Conservation (phyloP, 257 asterid genomes). For the Schizonepeta tenuifolia region DNA sequence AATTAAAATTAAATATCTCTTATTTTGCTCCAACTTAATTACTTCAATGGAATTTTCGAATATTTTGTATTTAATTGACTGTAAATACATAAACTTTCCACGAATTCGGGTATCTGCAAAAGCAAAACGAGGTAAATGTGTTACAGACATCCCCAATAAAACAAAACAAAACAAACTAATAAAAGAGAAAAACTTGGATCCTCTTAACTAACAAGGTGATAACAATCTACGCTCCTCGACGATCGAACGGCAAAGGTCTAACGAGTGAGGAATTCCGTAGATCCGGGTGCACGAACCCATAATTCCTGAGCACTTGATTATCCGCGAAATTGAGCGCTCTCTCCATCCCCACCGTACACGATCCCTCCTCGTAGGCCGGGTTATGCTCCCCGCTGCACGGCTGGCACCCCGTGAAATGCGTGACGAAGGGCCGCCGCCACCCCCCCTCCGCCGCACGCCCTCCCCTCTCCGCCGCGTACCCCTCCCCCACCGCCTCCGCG, state of each 20-base stretch:
- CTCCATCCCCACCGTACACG: conserved; percentile 69
- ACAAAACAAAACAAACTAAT: neutral
- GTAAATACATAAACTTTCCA: too few relatives aligned
- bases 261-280: conserved; percentile 39
- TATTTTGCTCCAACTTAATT: too few relatives aligned
- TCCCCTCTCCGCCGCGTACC: conserved; percentile 48
- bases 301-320: conserved; percentile 66
- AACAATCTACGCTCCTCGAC: neutral
- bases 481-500: conserved; percentile 63
- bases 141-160: neutral
- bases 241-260: conserved; percentile 30
- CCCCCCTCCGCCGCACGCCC: conserved; percentile 36
- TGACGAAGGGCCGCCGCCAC: conserved; percentile 74
- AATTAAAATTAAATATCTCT: too few relatives aligned
- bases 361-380: conserved; percentile 52
- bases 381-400: conserved; percentile 82
- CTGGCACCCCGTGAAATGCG: conserved; percentile 92
- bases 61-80: too few relatives aligned
- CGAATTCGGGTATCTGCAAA: neutral
- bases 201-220: neutral
- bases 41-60: too few relatives aligned
- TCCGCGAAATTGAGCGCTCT: conserved; percentile 75
- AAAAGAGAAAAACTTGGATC: neutral
- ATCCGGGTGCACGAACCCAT: conserved; percentile 60
- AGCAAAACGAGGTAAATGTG: too few relatives aligned